These are phyloP conservation scores for Penicillium argentinense DNA, from an alignment of 495 filamentous ascomycete genomes.

Conservation along the genomic window DNA sequence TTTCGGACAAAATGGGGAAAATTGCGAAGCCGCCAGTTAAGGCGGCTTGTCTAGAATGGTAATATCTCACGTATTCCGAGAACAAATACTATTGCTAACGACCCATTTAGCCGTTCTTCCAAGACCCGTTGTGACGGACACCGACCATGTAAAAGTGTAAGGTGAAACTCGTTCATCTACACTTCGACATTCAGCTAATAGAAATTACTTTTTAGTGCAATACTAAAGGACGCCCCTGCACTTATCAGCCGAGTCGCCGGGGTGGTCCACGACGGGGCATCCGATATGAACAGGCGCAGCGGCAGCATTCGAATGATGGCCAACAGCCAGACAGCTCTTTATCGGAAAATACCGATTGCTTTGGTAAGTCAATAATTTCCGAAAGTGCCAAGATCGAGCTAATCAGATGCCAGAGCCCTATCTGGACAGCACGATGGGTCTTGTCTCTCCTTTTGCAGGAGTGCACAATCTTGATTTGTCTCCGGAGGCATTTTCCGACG, in stretches of 20 bases:
- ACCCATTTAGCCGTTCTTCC: constrained; percentile 42
- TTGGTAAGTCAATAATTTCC: constrained; percentile 6
- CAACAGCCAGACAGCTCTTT: neutral
- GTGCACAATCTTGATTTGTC: constrained; percentile 20
- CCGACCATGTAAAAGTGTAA: constrained; percentile 47
- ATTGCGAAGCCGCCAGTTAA: constrained; percentile 44
- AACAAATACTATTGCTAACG: neutral
- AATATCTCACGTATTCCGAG: constrained; percentile 5
- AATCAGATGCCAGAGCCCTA: constrained; percentile 11
- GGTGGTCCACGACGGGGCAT: constrained; percentile 44
- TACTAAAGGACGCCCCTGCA: constrained; percentile 41
- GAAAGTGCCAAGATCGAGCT: too few relatives aligned
- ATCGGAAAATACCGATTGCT: constrained; percentile 5
- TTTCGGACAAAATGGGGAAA: constrained; percentile 8
- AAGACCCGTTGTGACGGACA: constrained; percentile 54
- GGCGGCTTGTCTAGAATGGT: constrained; percentile 55
- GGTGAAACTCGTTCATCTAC: neutral
- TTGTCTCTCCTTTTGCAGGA: constrained; percentile 18
- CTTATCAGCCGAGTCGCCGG: constrained; percentile 49
- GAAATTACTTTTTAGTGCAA: constrained; percentile 32
- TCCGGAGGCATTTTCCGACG: constrained; percentile 16
- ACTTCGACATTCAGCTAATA: neutral
- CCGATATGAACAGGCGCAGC: constrained; percentile 14
- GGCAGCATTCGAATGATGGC: neutral
- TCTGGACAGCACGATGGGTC: constrained; percentile 15